These are phyloP conservation scores for Viola odorata DNA, from an alignment of 345 rosid genomes.

Conservation along the genomic window DNA sequence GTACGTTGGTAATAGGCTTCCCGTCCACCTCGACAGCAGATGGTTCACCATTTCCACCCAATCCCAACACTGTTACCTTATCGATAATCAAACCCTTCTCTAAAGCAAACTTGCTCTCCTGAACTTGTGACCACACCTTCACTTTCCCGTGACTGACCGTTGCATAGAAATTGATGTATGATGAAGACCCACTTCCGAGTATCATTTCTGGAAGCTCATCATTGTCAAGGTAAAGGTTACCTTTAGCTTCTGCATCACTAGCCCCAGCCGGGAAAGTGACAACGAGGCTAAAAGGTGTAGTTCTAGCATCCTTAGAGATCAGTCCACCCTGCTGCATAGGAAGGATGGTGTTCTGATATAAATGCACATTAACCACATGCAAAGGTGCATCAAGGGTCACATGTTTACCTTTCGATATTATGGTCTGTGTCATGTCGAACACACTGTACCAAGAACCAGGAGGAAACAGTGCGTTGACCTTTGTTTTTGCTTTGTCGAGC, in stretches of 20 bases:
- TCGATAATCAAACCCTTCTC: slow-evolving; percentile 67
- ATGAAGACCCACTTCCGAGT: slow-evolving; percentile 63
- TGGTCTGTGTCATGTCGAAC: slow-evolving; percentile 56
- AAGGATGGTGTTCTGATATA: slow-evolving; percentile 68
- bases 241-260: slow-evolving; percentile 59
- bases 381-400: slow-evolving; percentile 71
- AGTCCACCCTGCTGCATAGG: slow-evolving; percentile 94
- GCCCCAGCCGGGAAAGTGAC: slow-evolving; percentile 73
- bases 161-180: slow-evolving; percentile 59
- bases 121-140: slow-evolving; percentile 79
- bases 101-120: slow-evolving; percentile 66
- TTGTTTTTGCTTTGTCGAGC: slow-evolving; percentile 63
- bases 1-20: slow-evolving; percentile 20
- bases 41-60: slow-evolving; percentile 38
- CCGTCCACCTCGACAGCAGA: slow-evolving; percentile 51
- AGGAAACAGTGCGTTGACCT: slow-evolving; percentile 73
- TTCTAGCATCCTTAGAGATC: slow-evolving; percentile 74
- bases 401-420: slow-evolving; percentile 40
- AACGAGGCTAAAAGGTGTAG: slow-evolving; percentile 71
- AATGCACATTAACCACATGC: slow-evolving; percentile 73
- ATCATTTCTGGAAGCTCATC: slow-evolving; percentile 94
- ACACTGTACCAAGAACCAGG: slow-evolving; percentile 91
- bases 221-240: slow-evolving; percentile 62
- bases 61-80: slow-evolving; percentile 64
- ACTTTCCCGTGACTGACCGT: slow-evolving; percentile 48